Base-by-base conservation (phyloP, 257 asterid species). In the Solanum pinnatisectum region DNA sequence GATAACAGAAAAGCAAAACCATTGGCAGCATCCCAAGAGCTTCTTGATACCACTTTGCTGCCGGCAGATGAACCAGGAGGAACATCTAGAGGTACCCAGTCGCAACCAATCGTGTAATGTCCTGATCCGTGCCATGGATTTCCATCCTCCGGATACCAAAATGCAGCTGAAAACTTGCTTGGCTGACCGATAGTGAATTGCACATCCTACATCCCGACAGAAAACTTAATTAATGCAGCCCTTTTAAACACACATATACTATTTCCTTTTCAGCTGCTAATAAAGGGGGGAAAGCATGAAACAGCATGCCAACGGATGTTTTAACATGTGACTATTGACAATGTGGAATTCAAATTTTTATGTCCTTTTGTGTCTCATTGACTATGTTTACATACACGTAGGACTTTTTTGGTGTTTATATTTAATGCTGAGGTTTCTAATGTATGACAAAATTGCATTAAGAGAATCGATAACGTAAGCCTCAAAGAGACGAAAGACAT, bases 21-120 rank as follows among this genome's bases (percentile, higher is more conserved):
- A 90, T 90, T 88, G n/a, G 98, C 95, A 46, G 95, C 99, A 88
- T 93, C 94, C 98, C 98, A 96, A 44, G 95, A 89, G 83, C 94
- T 91, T 44, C 89, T 89, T 10, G 94, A 89, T 40, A 91, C 90
- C 74, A 23, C 89, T 89, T 87, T 90, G 86, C 68, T 83, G 32
- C 86, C 90, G 65, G 89, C 56, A 49, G 90, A 83, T 87, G 90
- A 91, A 30, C 94, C 95, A 0, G 90, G 90, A 65, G 92, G 85
- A 68, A 95, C 88, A 33, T 94, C 98, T 86, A 96, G 86, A 13
- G 92, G 89, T 63, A 93, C 91, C 98, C 98, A 95, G 39, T 94
- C 96, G 79, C 97, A 95, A 91, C 96, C 89, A 68, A 94, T 88
- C 1, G 98, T 90, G 83, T 94, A 95, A 89, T 95, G 98, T 23